A percentile compares a stretch with the other conserved stretches of the same genome.
Evolutionary conservation across 345 rosid species (phyloP).

Genomic region (Cardamine occulta): DNA sequence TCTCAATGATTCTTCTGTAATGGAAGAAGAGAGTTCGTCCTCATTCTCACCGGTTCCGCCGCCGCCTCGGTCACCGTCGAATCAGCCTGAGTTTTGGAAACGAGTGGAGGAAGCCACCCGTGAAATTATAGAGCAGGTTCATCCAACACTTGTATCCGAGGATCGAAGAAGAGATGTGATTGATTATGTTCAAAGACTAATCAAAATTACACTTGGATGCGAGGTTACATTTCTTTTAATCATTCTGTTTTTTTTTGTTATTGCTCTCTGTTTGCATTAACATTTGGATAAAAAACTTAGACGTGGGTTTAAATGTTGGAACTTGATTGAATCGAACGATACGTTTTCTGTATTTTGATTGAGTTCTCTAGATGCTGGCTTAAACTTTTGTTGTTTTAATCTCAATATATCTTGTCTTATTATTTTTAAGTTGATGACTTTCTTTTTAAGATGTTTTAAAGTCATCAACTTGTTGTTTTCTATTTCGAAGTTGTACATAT

Average conservation of each 20-base stretch:
- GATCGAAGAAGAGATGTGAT: slow-evolving; percentile 70
- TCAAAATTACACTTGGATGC: slow-evolving; percentile 53
- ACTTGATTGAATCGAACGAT: not conserved
- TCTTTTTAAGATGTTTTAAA: not conserved
- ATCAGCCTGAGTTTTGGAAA: slow-evolving; percentile 54
- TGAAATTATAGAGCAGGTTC: slow-evolving; percentile 65
- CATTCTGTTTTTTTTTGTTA: not conserved
- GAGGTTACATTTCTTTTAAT: slow-evolving; percentile 48
- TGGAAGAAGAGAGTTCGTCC: slow-evolving; percentile 55
- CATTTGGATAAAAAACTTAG: not conserved
- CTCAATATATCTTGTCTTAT: not conserved
- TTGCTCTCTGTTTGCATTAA: slow-evolving; percentile 12
- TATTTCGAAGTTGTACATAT: not conserved
- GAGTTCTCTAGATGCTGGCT: not conserved
- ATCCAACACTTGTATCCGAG: slow-evolving; percentile 69
- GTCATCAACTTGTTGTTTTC: not conserved
- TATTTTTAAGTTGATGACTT: slow-evolving; percentile 3
- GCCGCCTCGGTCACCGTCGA: slow-evolving; percentile 45
- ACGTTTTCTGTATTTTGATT: not conserved
- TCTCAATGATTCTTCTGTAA: slow-evolving; percentile 60
- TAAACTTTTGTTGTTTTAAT: not conserved
- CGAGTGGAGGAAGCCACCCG: slow-evolving; percentile 68
- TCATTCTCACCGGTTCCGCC: slow-evolving; percentile 42
- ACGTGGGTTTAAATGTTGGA: slow-evolving; percentile 1
- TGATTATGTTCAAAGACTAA: slow-evolving; percentile 63